These are phyloP conservation scores for Nothopassalora personata DNA, from an alignment of 2,329 filamentous ascomycete species.

Conservation along the genomic window DNA sequence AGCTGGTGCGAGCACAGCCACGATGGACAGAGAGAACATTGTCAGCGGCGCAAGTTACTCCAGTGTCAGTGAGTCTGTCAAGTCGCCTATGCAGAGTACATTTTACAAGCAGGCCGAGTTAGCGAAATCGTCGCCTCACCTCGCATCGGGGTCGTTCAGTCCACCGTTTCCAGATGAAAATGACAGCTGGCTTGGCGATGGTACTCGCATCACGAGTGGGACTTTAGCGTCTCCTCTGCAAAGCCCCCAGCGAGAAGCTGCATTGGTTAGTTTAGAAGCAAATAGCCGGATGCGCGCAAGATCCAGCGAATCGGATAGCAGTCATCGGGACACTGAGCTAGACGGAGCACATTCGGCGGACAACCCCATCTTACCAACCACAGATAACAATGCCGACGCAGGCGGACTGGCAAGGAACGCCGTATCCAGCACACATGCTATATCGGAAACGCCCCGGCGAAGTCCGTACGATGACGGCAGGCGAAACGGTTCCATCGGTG, in stretches of 20 bases:
- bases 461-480: conserved; percentile 4
- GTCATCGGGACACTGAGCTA: not conserved
- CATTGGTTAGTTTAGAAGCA: not conserved
- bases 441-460: not conserved
- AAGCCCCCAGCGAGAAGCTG: not conserved
- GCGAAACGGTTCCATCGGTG: conserved; percentile 5
- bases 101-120: conserved; percentile 1
- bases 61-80: conserved; percentile 5
- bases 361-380: not conserved
- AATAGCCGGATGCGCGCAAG: not conserved
- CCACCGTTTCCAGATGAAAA: not conserved
- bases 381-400: no score
- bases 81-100: not conserved
- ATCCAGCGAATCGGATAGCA: not conserved
- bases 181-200: not conserved
- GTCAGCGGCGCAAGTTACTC: conserved; percentile 11
- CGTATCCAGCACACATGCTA: no score
- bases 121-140: not conserved
- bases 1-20: not conserved
- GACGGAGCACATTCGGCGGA: not conserved
- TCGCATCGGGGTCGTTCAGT: not conserved
- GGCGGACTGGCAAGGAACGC: no score
- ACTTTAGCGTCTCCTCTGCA: not conserved
- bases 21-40: not conserved
- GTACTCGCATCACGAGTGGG: not conserved